A percentile compares a stretch with the other conserved stretches of the same genome.
phyloP scores from a whole-genome alignment of 306 rosid genomes.

The Parietaria judaica region DNA sequence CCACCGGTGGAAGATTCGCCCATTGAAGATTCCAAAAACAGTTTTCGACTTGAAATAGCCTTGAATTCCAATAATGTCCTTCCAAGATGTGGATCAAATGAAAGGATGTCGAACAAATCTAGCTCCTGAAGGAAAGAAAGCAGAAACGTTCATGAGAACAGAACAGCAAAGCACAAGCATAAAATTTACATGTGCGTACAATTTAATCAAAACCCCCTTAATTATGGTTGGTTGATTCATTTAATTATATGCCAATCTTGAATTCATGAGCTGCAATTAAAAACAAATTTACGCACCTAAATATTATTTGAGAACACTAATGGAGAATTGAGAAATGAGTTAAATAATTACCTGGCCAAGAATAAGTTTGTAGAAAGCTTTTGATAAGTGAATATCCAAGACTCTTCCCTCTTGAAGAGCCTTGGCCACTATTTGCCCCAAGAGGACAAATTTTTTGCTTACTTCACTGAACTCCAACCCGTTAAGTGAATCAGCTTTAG shows the following conservation, averaged over 20 bases:
- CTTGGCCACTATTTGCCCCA: slow-evolving; percentile 86
- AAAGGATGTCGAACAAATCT: slow-evolving; percentile 63
- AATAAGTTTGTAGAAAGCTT: slow-evolving; percentile 79
- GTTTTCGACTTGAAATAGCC: slow-evolving; percentile 56
- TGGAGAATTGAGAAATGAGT: slow-evolving; percentile 8
- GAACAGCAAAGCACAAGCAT: slow-evolving; percentile 8
- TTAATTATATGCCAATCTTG: too few species aligned
- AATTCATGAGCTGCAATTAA: too few species aligned
- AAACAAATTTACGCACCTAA: too few species aligned
- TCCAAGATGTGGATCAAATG: slow-evolving; percentile 87
- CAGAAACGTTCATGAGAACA: slow-evolving; percentile 12
- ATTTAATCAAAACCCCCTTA: not conserved
- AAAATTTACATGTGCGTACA: not conserved
- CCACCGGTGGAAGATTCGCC: slow-evolving; percentile 32
- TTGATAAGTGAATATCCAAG: slow-evolving; percentile 83
- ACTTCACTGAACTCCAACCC: slow-evolving; percentile 51
- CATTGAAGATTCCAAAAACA: slow-evolving; percentile 32
- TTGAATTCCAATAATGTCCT: slow-evolving; percentile 71
- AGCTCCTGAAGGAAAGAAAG: slow-evolving; percentile 46
- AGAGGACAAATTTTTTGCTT: slow-evolving; percentile 56
- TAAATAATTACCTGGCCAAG: slow-evolving; percentile 66
- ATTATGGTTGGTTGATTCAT: too few species aligned
- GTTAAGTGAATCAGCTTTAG: slow-evolving; percentile 31
- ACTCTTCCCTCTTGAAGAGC: slow-evolving; percentile 95
- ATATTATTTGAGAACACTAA: not conserved